Base-by-base conservation (phyloP, 345 rosid genomes). In the Carallia brachiata region DNA sequence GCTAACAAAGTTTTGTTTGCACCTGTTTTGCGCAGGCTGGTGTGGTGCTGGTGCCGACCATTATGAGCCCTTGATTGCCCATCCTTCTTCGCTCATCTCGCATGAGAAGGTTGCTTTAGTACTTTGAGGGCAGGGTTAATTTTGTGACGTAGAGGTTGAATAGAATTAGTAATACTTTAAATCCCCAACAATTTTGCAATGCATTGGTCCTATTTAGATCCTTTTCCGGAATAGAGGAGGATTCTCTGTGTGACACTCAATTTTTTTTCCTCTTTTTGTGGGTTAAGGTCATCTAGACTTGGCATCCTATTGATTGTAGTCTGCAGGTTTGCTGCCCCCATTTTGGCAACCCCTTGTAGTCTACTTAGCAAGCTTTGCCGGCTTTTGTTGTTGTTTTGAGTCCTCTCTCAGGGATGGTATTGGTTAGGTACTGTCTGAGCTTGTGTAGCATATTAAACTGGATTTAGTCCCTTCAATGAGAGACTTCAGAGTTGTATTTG, bases 1-100 rank as follows among this genome's bases (percentile, higher is more conserved):
- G 69, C 60, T 40, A 50, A 28, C 23, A 10, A 66, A n/a, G 50
- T 27, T 61, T 16, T 2, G 4, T 44, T 7, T 44, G 31, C 12
- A 59, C 10, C 58, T 36, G 30, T 50, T 1, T 17, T 48, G 36
- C 30, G 13, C 85, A 96, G 98, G 98, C 27, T 96, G 98, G 99
- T 96, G 97, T 61, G 97, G 91, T 54, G 99, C 95, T 1, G 99
- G 99, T 47, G 97, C 97, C 30, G 99, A 96, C 76, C 99, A 96
- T 74, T 96, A 96, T 36, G 99, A 96, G 72, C 98, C 99, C 7
- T 75, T 96, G 78, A 80, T 92, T 4, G 97, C 97, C 30, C 85
- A 77, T 62, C 88, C 94, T 50, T 81, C 89, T 52, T 78, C 93
- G 19, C 52, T 82, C 39, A 77, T 92, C 47, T 87, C 97, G 5